Percentiles rank a stretch among this genome's conserved stretches.
Conservation (phyloP, 495 filamentous ascomycete species). For the Hamigera avellanea region DNA sequence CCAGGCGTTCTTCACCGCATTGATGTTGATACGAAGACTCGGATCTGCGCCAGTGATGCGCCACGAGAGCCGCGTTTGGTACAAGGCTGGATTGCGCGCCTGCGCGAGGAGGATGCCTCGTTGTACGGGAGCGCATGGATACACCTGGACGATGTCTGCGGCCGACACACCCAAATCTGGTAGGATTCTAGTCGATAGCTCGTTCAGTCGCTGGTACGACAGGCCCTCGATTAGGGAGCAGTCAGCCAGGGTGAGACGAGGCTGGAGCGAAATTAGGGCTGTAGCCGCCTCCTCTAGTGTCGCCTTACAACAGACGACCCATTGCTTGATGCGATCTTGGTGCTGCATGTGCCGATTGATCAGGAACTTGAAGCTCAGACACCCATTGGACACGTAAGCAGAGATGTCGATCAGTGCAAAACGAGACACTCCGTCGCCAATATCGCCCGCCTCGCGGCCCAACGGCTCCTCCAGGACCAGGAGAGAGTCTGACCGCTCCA, state of each 20-base stretch:
- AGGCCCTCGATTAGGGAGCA: too few species aligned
- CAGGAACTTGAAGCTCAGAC: conserved; percentile 38
- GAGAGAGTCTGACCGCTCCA: conserved; percentile 17
- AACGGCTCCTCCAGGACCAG: conserved; percentile 9
- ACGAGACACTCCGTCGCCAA: conserved; percentile 8
- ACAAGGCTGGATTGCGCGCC: background rate
- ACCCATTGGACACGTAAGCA: conserved; percentile 36
- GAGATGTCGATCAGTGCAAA: conserved; percentile 38
- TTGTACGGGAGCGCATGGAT: conserved; percentile 33
- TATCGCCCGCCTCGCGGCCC: conserved; percentile 15
- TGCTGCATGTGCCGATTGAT: conserved; percentile 39
- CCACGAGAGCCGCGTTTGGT: background rate
- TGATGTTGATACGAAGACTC: background rate
- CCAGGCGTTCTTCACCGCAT: background rate
- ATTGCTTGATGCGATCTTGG: conserved; percentile 36
- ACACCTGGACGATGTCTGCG: conserved; percentile 27
- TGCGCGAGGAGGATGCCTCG: conserved; percentile 35
- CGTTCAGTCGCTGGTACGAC: too few species aligned
- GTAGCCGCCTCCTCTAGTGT: too few species aligned
- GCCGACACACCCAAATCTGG: conserved; percentile 9
- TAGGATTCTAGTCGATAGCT: too few species aligned
- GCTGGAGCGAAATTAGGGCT: too few species aligned
- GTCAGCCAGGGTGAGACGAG: too few species aligned
- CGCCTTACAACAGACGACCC: too few species aligned
- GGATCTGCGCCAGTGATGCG: background rate